A percentile compares a stretch with the other conserved stretches of the same genome.
Evolutionary conservation across 148 eudicot species (phyloP).

Genomic region (Cornus kousa): DNA sequence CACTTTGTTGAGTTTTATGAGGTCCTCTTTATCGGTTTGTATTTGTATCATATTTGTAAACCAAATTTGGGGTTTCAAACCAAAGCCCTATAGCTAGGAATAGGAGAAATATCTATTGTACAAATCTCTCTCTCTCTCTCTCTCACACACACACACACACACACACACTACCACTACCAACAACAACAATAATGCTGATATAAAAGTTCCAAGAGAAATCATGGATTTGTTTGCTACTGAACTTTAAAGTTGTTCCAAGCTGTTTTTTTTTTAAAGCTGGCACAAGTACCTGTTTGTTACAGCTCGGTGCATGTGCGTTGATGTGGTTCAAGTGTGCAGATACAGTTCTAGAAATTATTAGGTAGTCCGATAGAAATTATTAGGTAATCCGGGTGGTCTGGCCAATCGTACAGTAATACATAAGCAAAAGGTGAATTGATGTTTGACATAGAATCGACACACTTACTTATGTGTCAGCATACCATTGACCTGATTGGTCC

Average conservation of each 20-base stretch:
- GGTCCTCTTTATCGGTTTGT: neutral
- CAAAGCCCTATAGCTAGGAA: neutral
- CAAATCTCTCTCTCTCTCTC: neutral
- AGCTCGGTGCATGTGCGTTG: neutral
- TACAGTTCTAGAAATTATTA: too few species aligned
- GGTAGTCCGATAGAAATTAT: too few species aligned
- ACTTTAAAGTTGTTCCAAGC: neutral
- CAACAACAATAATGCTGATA: neutral
- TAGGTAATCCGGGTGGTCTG: too few species aligned
- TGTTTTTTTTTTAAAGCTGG: neutral
- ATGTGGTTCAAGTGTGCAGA: too few species aligned
- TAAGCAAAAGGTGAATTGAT: too few species aligned
- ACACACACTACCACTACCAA: neutral
- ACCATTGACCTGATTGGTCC: too few species aligned
- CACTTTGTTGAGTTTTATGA: neutral
- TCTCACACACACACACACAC: neutral
- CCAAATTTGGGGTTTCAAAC: neutral
- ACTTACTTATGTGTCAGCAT: too few species aligned
- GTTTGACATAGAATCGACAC: too few species aligned
- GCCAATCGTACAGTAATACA: too few species aligned
- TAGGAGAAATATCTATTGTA: neutral
- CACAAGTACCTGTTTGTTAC: neutral
- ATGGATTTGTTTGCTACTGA: neutral
- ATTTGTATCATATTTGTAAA: constrained; percentile 4
- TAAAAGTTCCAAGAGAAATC: neutral